Percentiles rank a stretch among this genome's conserved stretches.
Evolutionary conservation across 2,329 filamentous ascomycete species (phyloP).

Genomic region (Lecanicillium sp.): DNA sequence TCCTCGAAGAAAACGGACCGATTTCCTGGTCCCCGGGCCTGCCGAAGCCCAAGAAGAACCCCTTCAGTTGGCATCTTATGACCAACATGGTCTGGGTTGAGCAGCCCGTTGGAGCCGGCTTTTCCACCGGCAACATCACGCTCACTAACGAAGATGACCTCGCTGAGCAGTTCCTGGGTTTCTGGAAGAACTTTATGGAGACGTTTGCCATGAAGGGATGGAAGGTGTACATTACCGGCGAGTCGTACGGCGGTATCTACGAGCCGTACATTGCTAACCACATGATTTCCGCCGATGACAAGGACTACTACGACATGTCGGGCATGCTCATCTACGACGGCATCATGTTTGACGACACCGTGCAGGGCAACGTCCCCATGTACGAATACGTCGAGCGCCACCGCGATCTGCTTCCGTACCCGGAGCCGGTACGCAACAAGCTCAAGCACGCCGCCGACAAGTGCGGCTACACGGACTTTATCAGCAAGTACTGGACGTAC

Average conservation of each 20-base stretch:
- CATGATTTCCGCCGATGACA: slow-evolving; percentile 62
- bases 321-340: slow-evolving; percentile 70
- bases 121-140: slow-evolving; percentile 55
- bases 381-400: slow-evolving; percentile 55
- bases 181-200: slow-evolving; percentile 65
- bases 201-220: slow-evolving; percentile 55
- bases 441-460: slow-evolving; percentile 43
- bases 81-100: slow-evolving; percentile 74
- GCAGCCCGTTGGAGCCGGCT: slow-evolving; percentile 61
- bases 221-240: slow-evolving; percentile 65
- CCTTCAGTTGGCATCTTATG: slow-evolving; percentile 67
- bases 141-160: slow-evolving; percentile 58
- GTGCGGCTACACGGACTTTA: slow-evolving; percentile 57
- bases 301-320: slow-evolving; percentile 57
- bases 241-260: slow-evolving; percentile 60
- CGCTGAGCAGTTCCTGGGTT: slow-evolving; percentile 60
- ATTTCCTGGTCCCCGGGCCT: slow-evolving; percentile 67
- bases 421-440: slow-evolving; percentile 46
- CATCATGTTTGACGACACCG: slow-evolving; percentile 42
- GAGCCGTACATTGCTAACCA: slow-evolving; percentile 66
- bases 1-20: slow-evolving; percentile 72
- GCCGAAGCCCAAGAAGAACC: slow-evolving; percentile 54
- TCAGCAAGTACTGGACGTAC: slow-evolving; percentile 56
- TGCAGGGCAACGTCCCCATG: slow-evolving; percentile 39
- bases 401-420: slow-evolving; percentile 53